A percentile compares a stretch with the other conserved stretches of the same genome.
phyloP scores from a whole-genome alignment of 2,329 filamentous ascomycete genomes.

The Stromatinia cepivora region DNA sequence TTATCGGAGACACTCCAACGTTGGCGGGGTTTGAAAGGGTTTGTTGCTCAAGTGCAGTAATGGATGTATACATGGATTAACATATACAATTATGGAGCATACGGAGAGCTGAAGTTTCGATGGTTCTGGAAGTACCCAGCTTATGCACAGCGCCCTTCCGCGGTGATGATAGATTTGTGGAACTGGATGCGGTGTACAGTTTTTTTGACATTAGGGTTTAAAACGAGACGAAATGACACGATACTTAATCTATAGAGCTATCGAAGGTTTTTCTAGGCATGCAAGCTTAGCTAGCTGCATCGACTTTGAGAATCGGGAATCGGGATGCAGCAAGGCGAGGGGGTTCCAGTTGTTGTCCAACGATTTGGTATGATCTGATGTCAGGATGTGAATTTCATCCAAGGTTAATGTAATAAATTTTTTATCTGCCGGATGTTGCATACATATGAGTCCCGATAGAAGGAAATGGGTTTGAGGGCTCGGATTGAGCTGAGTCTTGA shows the following conservation, averaged over 20 bases:
- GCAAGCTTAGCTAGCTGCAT: constrained; percentile 11
- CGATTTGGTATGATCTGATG: constrained; percentile 26
- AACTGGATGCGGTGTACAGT: constrained; percentile 14
- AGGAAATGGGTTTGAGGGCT: neutral
- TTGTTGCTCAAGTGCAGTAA: constrained; percentile 3
- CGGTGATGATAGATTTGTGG: neutral
- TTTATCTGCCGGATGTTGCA: neutral
- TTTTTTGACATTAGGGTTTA: constrained; percentile 9
- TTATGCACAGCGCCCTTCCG: neutral
- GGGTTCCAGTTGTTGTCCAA: constrained; percentile 16
- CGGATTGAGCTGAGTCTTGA: neutral
- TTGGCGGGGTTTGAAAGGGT: neutral
- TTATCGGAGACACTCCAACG: neutral
- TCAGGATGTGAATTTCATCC: constrained; percentile 18
- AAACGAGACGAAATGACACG: neutral
- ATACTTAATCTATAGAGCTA: constrained; percentile 17
- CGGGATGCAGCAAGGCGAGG: constrained; percentile 10
- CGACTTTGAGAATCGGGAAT: neutral
- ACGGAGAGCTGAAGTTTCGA: constrained; percentile 5
- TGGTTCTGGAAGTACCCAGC: constrained; percentile 10
- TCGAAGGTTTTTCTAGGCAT: constrained; percentile 8
- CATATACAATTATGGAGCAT: constrained; percentile 9
- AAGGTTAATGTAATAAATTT: constrained; percentile 15
- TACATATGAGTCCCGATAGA: neutral
- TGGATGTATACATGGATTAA: constrained; percentile 9